Conservation (phyloP, 148 eudicot genomes). For the Agrostemma githago region DNA sequence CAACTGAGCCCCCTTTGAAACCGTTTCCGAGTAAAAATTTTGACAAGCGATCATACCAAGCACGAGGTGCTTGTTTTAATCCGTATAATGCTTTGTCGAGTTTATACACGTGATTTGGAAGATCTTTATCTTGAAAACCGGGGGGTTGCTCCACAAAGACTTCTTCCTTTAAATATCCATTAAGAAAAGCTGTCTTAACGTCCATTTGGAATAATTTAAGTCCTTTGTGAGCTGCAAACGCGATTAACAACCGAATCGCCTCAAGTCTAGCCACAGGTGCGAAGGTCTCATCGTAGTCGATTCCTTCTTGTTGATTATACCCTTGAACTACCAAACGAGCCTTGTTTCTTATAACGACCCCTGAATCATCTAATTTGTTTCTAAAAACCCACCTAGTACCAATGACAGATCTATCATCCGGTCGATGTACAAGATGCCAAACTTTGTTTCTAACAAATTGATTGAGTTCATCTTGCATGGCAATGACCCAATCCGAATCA, state of each 20-base stretch:
- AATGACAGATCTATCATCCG: not conserved
- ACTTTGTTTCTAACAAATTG: not conserved
- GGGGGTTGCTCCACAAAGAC: too few relatives aligned
- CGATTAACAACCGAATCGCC: not conserved
- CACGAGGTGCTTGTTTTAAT: constrained; percentile 5
- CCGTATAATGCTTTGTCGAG: constrained; percentile 3
- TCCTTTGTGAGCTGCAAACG: not conserved
- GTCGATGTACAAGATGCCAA: not conserved
- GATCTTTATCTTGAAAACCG: not conserved
- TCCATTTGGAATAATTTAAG: not conserved
- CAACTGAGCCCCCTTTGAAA: too few relatives aligned
- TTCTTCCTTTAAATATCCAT: too few relatives aligned
- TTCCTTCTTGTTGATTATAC: not conserved
- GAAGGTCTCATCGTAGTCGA: not conserved
- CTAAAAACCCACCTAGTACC: not conserved
- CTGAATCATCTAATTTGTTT: not conserved
- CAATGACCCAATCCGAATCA: not conserved
- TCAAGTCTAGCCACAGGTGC: not conserved
- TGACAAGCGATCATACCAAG: not conserved
- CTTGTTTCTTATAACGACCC: not conserved
- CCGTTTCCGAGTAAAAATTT: too few relatives aligned
- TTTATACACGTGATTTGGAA: not conserved
- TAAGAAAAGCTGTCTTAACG: too few relatives aligned
- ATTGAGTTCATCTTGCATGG: not conserved
- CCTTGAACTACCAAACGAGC: not conserved